Evolutionary conservation across 2,329 filamentous ascomycete genomes (phyloP).

Genomic region (Trichoderma sp.): DNA sequence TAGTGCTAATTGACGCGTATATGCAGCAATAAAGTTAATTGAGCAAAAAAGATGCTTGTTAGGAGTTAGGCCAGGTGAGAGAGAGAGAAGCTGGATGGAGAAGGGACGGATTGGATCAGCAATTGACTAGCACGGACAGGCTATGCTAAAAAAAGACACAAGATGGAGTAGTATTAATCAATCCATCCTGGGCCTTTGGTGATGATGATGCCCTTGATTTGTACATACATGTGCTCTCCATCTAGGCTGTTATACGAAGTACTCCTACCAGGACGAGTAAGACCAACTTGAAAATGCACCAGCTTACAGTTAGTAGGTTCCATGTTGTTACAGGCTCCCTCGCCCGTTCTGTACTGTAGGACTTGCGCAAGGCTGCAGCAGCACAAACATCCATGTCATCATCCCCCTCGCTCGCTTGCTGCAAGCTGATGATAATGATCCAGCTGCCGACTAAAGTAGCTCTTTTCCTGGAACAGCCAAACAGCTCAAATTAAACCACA

Average conservation of each 20-base stretch:
- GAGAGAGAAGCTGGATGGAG: neutral
- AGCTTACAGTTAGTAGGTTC: too few relatives aligned
- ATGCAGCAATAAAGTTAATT: conserved; percentile 11
- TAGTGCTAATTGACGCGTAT: conserved; percentile 7
- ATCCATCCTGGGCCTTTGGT: neutral
- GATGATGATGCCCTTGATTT: neutral
- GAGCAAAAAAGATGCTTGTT: neutral
- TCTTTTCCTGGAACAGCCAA: neutral
- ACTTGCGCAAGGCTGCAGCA: neutral
- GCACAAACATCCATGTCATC: neutral
- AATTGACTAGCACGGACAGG: neutral
- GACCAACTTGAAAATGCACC: neutral
- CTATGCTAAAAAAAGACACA: conserved; percentile 8
- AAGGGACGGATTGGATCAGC: neutral
- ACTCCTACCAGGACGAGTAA: neutral
- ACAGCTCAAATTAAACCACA: neutral
- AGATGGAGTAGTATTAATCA: neutral
- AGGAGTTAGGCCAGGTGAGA: neutral
- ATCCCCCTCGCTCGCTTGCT: neutral
- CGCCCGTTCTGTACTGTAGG: neutral
- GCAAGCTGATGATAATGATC: neutral
- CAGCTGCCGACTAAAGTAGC: neutral
- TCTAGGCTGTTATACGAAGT: neutral
- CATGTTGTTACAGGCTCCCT: too few relatives aligned
- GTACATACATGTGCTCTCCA: neutral